Evolutionary conservation across 2,329 filamentous ascomycete genomes (phyloP).

Genomic region (Acrocalymma vagum): DNA sequence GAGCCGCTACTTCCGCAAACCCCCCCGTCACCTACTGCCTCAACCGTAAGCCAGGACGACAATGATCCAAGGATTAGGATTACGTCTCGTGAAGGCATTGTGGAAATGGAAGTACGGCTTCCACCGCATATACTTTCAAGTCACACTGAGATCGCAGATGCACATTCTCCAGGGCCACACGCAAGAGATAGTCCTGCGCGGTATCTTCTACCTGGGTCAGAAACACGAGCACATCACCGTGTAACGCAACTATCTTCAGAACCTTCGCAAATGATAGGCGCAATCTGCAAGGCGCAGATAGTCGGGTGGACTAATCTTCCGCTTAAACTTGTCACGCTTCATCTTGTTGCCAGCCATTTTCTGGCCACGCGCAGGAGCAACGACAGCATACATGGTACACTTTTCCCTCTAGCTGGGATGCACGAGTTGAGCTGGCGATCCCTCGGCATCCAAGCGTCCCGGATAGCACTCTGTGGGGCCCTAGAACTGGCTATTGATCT

Average conservation of each 20-base stretch:
- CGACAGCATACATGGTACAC: slow-evolving; percentile 11
- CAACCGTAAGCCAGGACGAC: slow-evolving; percentile 32
- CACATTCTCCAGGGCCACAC: slow-evolving; percentile 13
- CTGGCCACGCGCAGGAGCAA: slow-evolving; percentile 16
- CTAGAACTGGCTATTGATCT: slow-evolving; percentile 44
- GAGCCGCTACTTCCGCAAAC: slow-evolving; percentile 27
- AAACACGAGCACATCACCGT: slow-evolving; percentile 33
- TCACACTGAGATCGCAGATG: slow-evolving; percentile 33
- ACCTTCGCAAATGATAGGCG: slow-evolving; percentile 41
- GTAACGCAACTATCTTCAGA: slow-evolving; percentile 45
- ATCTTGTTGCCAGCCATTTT: slow-evolving; percentile 42
- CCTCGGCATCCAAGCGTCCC: slow-evolving; percentile 34
- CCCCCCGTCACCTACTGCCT: slow-evolving; percentile 34
- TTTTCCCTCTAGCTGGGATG: slow-evolving; percentile 14
- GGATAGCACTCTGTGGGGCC: slow-evolving; percentile 41
- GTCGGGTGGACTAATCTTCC: slow-evolving; percentile 40
- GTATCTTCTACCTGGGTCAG: slow-evolving; percentile 6
- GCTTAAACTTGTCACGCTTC: slow-evolving; percentile 37
- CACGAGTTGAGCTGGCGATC: slow-evolving; percentile 23
- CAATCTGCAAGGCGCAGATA: slow-evolving; percentile 41
- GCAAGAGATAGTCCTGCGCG: slow-evolving; percentile 13
- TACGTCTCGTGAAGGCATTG: slow-evolving; percentile 46
- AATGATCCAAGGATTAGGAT: slow-evolving; percentile 49
- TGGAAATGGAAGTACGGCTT: slow-evolving; percentile 49
- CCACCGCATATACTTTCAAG: slow-evolving; percentile 41